Evolutionary conservation across 441 rosid species (phyloP).

Genomic region (Aquilaria agallochum): DNA sequence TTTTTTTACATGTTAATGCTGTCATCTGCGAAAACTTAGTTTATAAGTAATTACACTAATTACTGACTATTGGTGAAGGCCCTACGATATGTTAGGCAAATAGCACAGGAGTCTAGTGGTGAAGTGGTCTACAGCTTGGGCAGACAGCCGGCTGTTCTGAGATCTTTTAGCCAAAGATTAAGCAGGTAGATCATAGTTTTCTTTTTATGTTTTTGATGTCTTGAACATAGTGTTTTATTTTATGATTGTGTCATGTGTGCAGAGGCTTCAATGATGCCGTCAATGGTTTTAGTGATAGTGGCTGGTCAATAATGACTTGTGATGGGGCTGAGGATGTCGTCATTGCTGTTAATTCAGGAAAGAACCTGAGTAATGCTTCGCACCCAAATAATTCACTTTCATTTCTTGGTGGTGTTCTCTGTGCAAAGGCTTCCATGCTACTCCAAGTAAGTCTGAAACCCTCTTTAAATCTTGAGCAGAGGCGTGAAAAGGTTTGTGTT

Average conservation of each 20-base stretch:
- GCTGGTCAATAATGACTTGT: slow-evolving; percentile 81
- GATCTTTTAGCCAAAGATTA: slow-evolving; percentile 93
- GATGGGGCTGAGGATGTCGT: slow-evolving; percentile 96
- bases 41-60: slow-evolving; percentile 1
- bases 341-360: slow-evolving; percentile 75
- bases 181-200: slow-evolving; percentile 50
- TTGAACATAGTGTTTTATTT: no score
- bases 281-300: slow-evolving; percentile 94
- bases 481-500: no score
- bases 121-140: slow-evolving; percentile 91
- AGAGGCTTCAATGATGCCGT: slow-evolving; percentile 96
- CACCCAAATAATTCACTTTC: slow-evolving; percentile 56
- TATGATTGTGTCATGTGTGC: slow-evolving; percentile 1
- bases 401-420: slow-evolving; percentile 85
- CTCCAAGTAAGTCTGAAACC: slow-evolving; percentile 59
- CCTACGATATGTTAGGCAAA: slow-evolving; percentile 70
- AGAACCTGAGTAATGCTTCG: slow-evolving; percentile 41
- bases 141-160: slow-evolving; percentile 89
- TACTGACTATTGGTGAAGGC: slow-evolving; percentile 48
- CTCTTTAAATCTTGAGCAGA: no score
- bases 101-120: slow-evolving; percentile 95
- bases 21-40: no score
- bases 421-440: slow-evolving; percentile 98
- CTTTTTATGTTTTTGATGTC: not conserved
- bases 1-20: no score